These are phyloP conservation scores for Verticillium longisporum DNA, from an alignment of 2,329 filamentous ascomycete genomes.

Conservation along the genomic window DNA sequence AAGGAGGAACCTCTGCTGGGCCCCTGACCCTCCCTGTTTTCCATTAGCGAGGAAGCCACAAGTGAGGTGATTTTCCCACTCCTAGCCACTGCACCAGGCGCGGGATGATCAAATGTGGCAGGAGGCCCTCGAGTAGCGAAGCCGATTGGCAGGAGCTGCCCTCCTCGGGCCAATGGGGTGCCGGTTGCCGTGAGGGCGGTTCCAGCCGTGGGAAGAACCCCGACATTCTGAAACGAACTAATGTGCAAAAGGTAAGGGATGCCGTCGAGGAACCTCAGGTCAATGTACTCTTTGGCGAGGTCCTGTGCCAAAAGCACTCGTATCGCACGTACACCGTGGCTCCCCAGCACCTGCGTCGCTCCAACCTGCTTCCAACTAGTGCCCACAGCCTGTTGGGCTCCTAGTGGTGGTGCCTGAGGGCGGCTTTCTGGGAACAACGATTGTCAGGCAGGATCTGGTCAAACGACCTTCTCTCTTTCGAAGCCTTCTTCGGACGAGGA, in stretches of 20 bases:
- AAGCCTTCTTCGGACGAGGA: background rate
- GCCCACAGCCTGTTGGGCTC: background rate
- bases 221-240: constrained; percentile 2
- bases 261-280: background rate
- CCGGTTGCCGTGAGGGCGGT: background rate
- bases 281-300: background rate
- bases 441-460: background rate
- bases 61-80: background rate
- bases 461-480: background rate
- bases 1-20: background rate
- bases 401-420: background rate
- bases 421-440: background rate
- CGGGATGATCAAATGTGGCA: background rate
- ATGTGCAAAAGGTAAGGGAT: background rate
- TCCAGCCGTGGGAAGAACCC: background rate
- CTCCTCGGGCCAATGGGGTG: background rate
- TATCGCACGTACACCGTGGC: background rate
- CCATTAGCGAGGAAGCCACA: background rate
- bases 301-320: too few relatives aligned
- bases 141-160: background rate
- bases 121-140: background rate
- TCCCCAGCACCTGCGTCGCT: background rate
- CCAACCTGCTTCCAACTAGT: background rate
- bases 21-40: background rate
- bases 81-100: background rate